Percentiles rank a stretch among this genome's conserved stretches.
These are phyloP conservation scores for Solanum hybrid DNA, from an alignment of 305 asterid genomes.

Conservation along the genomic window DNA sequence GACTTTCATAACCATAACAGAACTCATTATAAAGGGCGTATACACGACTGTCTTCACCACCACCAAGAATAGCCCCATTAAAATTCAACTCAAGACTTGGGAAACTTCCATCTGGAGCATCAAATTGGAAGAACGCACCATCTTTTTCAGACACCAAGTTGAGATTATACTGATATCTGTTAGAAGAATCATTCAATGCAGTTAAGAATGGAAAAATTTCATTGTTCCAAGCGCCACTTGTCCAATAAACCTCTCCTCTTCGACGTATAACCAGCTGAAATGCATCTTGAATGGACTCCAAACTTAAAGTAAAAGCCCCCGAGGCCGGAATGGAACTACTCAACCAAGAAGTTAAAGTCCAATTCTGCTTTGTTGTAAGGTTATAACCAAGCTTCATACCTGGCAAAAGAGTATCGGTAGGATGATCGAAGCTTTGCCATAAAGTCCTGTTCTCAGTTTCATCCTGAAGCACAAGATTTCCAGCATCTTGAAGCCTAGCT, in stretches of 20 bases:
- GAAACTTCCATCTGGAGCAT: background rate
- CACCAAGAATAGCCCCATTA: conserved; percentile 5
- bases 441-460: conserved; percentile 2
- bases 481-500: conserved; percentile 16
- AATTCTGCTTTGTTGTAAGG: conserved; percentile 11
- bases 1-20: conserved; percentile 21
- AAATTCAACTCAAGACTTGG: background rate
- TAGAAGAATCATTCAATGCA: background rate
- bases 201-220: background rate
- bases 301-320: conserved; percentile 16
- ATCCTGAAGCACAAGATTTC: conserved; percentile 18
- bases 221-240: conserved; percentile 17
- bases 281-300: conserved; percentile 13
- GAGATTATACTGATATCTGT: background rate
- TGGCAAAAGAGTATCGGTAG: conserved; percentile 16
- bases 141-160: background rate
- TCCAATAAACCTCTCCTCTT: conserved; percentile 20
- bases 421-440: conserved; percentile 33
- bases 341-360: conserved; percentile 26
- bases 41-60: background rate
- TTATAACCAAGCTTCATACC: conserved; percentile 25
- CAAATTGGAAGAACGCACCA: conserved; percentile 9
- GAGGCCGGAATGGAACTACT: background rate
- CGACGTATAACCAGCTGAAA: conserved; percentile 11
- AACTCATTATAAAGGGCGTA: background rate